Evolutionary conservation across 306 rosid species (phyloP), one percentile per base, ranked within the genome.

Genomic region (Acmispon strigosus): DNA sequence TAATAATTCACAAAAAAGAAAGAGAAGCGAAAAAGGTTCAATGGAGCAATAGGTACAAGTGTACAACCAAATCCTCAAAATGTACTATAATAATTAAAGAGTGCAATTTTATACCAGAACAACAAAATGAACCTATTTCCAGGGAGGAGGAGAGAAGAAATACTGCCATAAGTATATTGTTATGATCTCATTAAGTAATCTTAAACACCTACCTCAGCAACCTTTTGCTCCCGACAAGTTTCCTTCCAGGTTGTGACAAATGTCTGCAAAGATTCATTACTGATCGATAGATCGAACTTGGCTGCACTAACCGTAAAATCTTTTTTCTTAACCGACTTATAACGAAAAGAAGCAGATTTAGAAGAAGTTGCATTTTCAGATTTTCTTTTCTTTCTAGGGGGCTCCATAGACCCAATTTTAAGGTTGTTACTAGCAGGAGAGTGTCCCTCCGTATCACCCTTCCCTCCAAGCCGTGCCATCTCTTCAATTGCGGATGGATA

Each of bases 401-500:
- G 71, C 18, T 67, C 83, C 70, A 29, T 45, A 65, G 14, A 65
- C 75, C 72, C 74, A 12, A 41, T 62, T 55, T 67, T 77, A 77
- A 48, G 77, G 79, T 72, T 73, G 54, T 70, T 72, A 83, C 68
- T 74, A 41, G 66, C 63, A 16, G 74, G 73, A 74, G 84, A 62
- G 14, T 50, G 67, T 29, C 69, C 77, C 19, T 7, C 55, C 39
- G 24, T 58, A 67, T 83, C 91, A 72, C 65, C 78, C 80, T 66
- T 84, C 68, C 80, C 69, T 69, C 85, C 87, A 74, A 90, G 97
- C 42, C 93, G 82, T 55, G 69, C 76, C 80, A 84, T 84, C 89
- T 90, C 98, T 85, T 90, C 98, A 45, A 58, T 63, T 50, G 86
- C 92, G 69, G 96, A 90, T 24, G 91, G 97, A 73, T 94, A 94